Evolutionary conservation across 352 stramenopile species (phyloP), one percentile per base, ranked within the genome.

Genomic region (Globisporangium takayamanum): DNA sequence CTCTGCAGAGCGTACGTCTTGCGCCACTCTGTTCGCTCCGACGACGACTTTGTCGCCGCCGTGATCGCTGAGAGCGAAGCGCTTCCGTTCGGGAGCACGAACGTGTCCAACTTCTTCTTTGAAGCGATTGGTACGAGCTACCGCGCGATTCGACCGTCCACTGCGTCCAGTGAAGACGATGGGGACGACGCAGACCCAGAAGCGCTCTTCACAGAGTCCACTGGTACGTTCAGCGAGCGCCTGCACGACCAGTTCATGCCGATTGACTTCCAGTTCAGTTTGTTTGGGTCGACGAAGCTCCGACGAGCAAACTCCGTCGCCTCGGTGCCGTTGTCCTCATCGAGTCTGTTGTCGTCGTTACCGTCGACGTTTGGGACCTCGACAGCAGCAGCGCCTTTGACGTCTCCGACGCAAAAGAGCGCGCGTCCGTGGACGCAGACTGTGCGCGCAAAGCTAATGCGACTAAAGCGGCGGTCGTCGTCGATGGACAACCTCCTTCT

Each of bases 401-500:
- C 53, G 20, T 20, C 30, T 0, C 65, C 68, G 18, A 80, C 67
- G 4, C 69, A 68, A 33, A 74, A 70, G 53, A 80, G 68, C 0
- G 63, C 63, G 1, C 74, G 76, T 16, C 66, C 72, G 16, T 86
- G 78, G 76, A 72, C 70, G 6, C 80, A 87, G 42, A 77, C 72
- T 5, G 72, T 87, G 6, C 76, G 78, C 22, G 71, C 62, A 5
- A 78, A 81, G 49, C 54, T 92, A 8, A 69, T 72, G 3, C 62
- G 63, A 16, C 62, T 92, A 8, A 92, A 89, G 50, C 72, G 69
- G 14, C 64, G 79, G n/a, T 80, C 78, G 22, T 69, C 76, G 1
- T 87, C 78, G 2, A 90, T 87, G 76, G 78, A 88, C 51, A 90
- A 90, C 39, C 64, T 88, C 18, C 64, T 88, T 15, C 45, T 88